A percentile compares a stretch with the other conserved stretches of the same genome.
These are phyloP conservation scores for Amanita muscaria DNA, from an alignment of 768 basidiomycete species.

Conservation along the genomic window DNA sequence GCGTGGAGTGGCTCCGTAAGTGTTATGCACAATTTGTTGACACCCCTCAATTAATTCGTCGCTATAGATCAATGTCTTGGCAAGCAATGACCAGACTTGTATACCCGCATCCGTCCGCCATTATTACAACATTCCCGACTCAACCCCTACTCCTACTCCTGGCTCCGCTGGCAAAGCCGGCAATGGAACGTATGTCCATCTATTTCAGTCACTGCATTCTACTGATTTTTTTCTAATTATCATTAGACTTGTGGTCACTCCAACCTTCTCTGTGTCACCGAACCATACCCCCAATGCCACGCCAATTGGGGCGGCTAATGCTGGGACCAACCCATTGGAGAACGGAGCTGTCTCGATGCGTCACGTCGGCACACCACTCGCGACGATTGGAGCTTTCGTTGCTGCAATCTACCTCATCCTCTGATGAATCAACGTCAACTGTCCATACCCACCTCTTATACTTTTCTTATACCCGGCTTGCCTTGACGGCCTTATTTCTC, in stretches of 20 bases:
- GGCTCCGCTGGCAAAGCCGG: slow-evolving; percentile 7
- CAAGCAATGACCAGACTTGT: slow-evolving; percentile 32
- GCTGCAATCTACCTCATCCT: slow-evolving; percentile 29
- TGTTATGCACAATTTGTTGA: slow-evolving; percentile 10
- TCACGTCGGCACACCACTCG: slow-evolving; percentile 32
- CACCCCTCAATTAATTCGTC: slow-evolving; percentile 3
- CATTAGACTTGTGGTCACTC: neutral
- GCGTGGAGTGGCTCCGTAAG: slow-evolving; percentile 60
- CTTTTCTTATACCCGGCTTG: neutral
- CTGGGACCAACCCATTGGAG: slow-evolving; percentile 28
- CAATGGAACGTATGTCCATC: no score
- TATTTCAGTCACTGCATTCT: no score
- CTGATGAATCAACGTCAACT: slow-evolving; percentile 24
- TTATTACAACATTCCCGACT: slow-evolving; percentile 7
- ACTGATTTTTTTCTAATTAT: no score
- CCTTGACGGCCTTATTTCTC: no score
- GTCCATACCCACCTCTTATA: neutral
- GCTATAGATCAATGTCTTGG: slow-evolving; percentile 30
- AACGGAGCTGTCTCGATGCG: slow-evolving; percentile 26
- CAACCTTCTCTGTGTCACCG: neutral
- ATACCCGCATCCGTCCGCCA: slow-evolving; percentile 10
- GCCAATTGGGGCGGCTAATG: slow-evolving; percentile 39
- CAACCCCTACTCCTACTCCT: slow-evolving; percentile 14
- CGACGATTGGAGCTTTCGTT: slow-evolving; percentile 31
- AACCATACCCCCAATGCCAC: slow-evolving; percentile 4